Percentiles rank a stretch among this genome's conserved stretches.
These are phyloP conservation scores for Sequoiadendron giganteum DNA, from an alignment of 75 land plant genomes.

Conservation along the genomic window DNA sequence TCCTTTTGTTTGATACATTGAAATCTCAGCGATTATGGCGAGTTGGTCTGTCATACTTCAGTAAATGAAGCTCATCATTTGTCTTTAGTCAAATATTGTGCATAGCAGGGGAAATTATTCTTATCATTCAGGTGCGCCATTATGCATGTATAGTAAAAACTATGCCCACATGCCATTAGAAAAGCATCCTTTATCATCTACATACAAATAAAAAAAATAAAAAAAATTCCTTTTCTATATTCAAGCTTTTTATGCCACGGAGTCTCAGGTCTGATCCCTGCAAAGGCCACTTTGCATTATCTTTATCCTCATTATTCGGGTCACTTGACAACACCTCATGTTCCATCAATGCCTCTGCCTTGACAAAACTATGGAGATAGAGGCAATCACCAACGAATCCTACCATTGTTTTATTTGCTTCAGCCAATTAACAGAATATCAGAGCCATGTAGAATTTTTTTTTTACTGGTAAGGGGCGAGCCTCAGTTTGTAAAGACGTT, in stretches of 20 bases:
- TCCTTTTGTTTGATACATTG: too few relatives aligned
- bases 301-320: neutral
- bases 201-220: constrained; percentile 97
- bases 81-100: constrained; percentile 58
- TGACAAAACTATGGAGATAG: neutral
- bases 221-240: constrained; percentile 80
- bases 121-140: constrained; percentile 86
- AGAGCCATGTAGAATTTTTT: neutral
- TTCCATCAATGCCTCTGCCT: neutral
- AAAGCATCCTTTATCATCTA: constrained; percentile 97
- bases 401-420: neutral
- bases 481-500: too few relatives aligned
- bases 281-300: constrained; percentile 2
- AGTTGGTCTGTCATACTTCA: too few relatives aligned
- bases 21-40: too few relatives aligned
- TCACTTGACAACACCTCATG: constrained; percentile 5
- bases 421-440: neutral
- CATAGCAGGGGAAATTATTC: constrained; percentile 94
- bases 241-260: neutral
- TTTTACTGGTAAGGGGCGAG: neutral
- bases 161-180: constrained; percentile 90
- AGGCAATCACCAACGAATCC: neutral
- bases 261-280: neutral
- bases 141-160: constrained; percentile 97
- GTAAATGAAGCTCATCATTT: too few relatives aligned